Percentiles rank a stretch among this genome's conserved stretches.
Evolutionary conservation across 192 early-diverging fungal genomes (phyloP).

Genomic region (Spizellomyces punctatus): DNA sequence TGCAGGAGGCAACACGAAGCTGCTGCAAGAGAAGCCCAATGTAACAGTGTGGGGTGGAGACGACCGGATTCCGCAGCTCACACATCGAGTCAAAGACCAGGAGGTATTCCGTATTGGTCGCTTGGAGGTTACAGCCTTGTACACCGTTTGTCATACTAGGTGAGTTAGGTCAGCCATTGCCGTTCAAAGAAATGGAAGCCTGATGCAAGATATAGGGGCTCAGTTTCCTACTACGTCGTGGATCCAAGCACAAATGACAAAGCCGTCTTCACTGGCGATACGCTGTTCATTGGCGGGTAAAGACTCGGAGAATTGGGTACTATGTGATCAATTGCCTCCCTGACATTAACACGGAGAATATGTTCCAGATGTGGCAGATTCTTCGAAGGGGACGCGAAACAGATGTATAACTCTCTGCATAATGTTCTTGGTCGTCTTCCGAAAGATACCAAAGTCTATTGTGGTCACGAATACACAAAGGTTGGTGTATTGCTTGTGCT

Average conservation of each 20-base stretch:
- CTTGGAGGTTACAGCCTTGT: constrained; percentile 69
- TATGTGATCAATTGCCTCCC: neutral
- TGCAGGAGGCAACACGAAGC: constrained; percentile 72
- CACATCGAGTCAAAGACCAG: constrained; percentile 68
- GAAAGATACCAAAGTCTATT: constrained; percentile 81
- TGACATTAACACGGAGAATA: neutral
- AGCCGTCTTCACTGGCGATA: constrained; percentile 90
- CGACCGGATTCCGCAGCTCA: constrained; percentile 80
- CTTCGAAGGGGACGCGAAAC: constrained; percentile 85
- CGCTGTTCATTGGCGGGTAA: constrained; percentile 69
- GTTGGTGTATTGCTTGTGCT: constrained; percentile 32
- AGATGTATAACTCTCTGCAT: constrained; percentile 83
- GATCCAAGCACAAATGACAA: constrained; percentile 56
- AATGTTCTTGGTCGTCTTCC: constrained; percentile 71
- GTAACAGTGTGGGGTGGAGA: constrained; percentile 85
- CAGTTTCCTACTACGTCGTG: constrained; percentile 80
- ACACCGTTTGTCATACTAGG: constrained; percentile 87
- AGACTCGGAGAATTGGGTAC: constrained; percentile 1
- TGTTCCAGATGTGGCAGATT: constrained; percentile 75
- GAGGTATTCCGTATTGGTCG: constrained; percentile 75
- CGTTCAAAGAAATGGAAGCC: neutral
- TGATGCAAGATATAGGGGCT: constrained; percentile 49
- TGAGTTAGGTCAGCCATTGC: neutral
- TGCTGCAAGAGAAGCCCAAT: constrained; percentile 51
- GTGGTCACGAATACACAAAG: constrained; percentile 92